Percentiles rank a stretch among this genome's conserved stretches.
Conservation (phyloP, 2,329 filamentous ascomycete genomes). For the Pestalotiopsis fici region DNA sequence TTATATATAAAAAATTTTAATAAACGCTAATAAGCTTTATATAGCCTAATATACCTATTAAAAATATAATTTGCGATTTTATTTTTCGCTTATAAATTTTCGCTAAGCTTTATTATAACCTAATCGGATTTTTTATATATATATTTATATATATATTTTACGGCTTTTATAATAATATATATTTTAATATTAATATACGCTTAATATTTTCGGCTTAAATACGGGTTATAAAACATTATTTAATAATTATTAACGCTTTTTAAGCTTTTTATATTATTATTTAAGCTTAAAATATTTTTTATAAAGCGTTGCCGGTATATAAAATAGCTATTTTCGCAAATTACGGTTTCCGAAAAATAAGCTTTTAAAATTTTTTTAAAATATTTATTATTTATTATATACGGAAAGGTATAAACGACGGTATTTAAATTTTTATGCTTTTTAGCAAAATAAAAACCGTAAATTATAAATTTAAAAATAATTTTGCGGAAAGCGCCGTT, state of each 20-base stretch:
- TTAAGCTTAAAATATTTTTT: neutral
- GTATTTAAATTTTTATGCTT: too few relatives aligned
- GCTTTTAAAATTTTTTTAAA: too few relatives aligned
- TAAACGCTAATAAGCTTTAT: neutral
- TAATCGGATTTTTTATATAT: neutral
- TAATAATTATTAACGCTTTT: neutral
- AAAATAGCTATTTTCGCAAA: too few relatives aligned
- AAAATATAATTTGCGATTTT: neutral
- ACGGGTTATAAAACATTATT: neutral
- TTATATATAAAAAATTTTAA: slow-evolving; percentile 2
- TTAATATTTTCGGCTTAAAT: neutral
- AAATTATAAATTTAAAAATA: too few relatives aligned
- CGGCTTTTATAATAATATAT: slow-evolving; percentile 1
- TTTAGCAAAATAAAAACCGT: too few relatives aligned
- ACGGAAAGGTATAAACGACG: too few relatives aligned
- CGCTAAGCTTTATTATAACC: neutral
- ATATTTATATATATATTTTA: neutral
- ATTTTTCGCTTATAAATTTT: neutral
- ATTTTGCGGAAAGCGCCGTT: too few relatives aligned
- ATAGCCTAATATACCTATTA: neutral
- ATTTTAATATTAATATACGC: neutral
- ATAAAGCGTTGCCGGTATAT: too few relatives aligned
- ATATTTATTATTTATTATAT: too few relatives aligned
- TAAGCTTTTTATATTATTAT: too few relatives aligned
- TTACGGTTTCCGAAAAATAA: too few relatives aligned